Evolutionary conservation across 1,284 basidiomycete species (phyloP), one percentile per base, ranked within the genome.

Genomic region (Moniliophthora roreri): DNA sequence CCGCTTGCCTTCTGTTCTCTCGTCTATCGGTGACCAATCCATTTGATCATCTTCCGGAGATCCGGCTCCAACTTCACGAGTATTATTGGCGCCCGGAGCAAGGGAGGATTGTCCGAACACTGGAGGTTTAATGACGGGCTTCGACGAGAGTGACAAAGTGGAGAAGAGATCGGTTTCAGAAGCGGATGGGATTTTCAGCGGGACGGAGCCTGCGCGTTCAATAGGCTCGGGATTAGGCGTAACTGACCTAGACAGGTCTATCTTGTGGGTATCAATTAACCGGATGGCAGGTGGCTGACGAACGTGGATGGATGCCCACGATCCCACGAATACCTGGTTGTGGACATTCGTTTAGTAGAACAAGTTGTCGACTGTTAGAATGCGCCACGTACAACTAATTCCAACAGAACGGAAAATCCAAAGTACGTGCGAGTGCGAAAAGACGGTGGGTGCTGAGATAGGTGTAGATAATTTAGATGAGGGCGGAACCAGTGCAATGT

Each of bases 71-170:
- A 63, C 58, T 50, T 54, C 41, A 28, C 56, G 45, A 49, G 60
- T 60, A 23, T 62, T 57, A 2, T 61, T 59, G 45, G 62, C 56
- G 23, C 68, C 58, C n/a, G 63, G 58, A 3, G 67, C 61, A 32
- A 76, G 65, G 9, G 89, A 91, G 5, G 89, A 79, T 6, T 80
- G 62, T 4, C 89, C 89, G 60, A 91, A 91, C 41, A 90, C 72
- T 9, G 84, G 87, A 32, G 59, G 53, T 47, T 60, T 56, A 50
- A 82, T 63, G 20, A 85, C 69, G 0, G 86, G 85, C 26, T 82
- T 80, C 6, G 80, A 78, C 9, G 87, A 87, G 24, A 90, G 74
- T 0, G 84, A 77, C 32, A 91, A 77, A 13, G 78, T 66, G 7
- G 85, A 76, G 37, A 89, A 68, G 20, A 82, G 69, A 58, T 87